Evolutionary conservation across 2,329 filamentous ascomycete species (phyloP), one percentile per base, ranked within the genome.

Genomic region (Aspergillus niger): DNA sequence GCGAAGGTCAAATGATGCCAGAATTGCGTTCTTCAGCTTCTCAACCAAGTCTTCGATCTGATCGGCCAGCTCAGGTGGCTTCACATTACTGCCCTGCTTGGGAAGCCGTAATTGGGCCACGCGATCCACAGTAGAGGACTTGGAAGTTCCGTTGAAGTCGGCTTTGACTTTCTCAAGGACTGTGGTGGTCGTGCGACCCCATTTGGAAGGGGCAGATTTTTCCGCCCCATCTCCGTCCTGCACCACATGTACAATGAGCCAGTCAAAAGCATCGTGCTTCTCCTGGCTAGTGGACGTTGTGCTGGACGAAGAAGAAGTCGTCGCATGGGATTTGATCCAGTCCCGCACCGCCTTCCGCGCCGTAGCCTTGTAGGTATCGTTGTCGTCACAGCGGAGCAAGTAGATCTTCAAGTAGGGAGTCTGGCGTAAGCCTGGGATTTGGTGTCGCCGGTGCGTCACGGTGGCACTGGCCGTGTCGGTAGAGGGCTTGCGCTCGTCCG

Each of bases 251-350:
- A 99, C 73, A 57, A 99, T 91, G 65, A 99, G 81, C 91, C 93
- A 98, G 76, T 99, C 95, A 68, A 90, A 97, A 0, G 95, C 94
- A 79, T 99, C 94, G 72, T 99, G 95, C 63, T 96, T 95, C 72
- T 97, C 94, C 70, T 92, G 89, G 20, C 86, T 88, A 70, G 82
- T 91, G 20, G 79, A 74, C 30, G 79, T 73, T 28, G 69, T 69
- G 59, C 74, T 66, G 10, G 73, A 66, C 59, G 85, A 80, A 2
- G 86, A 80, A 2, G 86, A 81, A 0, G 85, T 80, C 0, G 86
- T 84, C 0, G 89, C 87, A 64, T 96, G 85, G 6, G 85, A 81
- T 76, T 95, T 96, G 69, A 98, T 86, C 95, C 95, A 99, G 66
- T 98, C 93, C 54, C 91, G 86, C 38, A 99, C 83, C 67, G 91